Evolutionary conservation across 441 rosid genomes (phyloP), one percentile per base, ranked within the genome.

Genomic region (Euphorbia celastroides): DNA sequence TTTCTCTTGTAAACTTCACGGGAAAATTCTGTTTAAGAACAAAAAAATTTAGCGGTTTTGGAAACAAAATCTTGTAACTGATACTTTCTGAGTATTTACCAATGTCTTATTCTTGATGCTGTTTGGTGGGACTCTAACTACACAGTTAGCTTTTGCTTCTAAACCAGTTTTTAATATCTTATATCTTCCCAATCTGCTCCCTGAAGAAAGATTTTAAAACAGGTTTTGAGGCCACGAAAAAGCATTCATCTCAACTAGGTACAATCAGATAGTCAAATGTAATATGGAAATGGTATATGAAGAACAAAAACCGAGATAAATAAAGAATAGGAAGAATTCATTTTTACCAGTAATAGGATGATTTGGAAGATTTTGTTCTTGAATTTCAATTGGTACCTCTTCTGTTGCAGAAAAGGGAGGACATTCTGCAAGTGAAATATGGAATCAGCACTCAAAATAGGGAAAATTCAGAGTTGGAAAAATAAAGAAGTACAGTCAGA

Each of bases 21-120:
- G 68, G 63, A n/a, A 70, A 42, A 16, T 56, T 19, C 67, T 69
- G 72, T 31, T 54, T 22, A 17, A 11, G 57, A 31, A 44, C 44
- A 8, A 13, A 50, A 50, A 23, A n/a, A n/a, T n/a, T 34, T 52
- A 60, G n/a, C 36, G 7, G 17, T 31, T 60, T 2, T 0, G 2
- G 6, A 20, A 32, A 20, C 25, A 5, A 31, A 10, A 61, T 10
- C 7, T 10, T 25, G 30, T 54, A 23, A 52, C 57, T 9, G 25
- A 52, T 52, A 68, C 12, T 19, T 52, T 31, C 58, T 12, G 12
- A 25, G 38, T 19, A 62, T 56, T 3, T 54, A 69, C 66, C 71
- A 59, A 1, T 68, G 57, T 68, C 7, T 8, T 2, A n/a, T 2
- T 1, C 56, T 7, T 46, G 20, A 42, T 9, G 16, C 57, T 32